phyloP scores from a whole-genome alignment of 345 rosid genomes.

The Rhodamnia argentea region DNA sequence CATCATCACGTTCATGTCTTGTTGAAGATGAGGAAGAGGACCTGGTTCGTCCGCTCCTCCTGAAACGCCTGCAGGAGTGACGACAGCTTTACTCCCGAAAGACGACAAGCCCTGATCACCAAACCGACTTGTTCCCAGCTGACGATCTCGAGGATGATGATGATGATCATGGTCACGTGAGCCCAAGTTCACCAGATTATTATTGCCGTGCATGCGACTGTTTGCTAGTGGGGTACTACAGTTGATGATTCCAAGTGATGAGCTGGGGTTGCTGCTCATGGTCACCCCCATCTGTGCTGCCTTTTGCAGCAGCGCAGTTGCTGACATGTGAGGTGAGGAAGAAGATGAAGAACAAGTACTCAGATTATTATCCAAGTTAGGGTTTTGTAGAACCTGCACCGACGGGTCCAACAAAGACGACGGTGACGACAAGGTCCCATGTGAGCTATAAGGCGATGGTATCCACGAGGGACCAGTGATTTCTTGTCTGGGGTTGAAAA shows the following conservation, averaged over 20 bases:
- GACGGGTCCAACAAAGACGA: conserved; percentile 4
- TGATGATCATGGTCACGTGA: conserved; percentile 17
- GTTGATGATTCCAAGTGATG: conserved; percentile 7
- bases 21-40: not conserved
- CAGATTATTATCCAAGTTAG: conserved; percentile 5
- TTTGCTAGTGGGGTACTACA: conserved; percentile 2
- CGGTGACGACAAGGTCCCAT: not conserved
- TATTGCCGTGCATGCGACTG: not conserved
- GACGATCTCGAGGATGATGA: not conserved
- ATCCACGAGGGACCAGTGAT: not conserved
- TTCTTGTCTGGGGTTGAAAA: conserved; percentile 1
- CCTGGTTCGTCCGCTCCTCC: not conserved
- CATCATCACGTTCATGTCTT: not conserved
- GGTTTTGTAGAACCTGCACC: conserved; percentile 2
- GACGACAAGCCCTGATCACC: not conserved
- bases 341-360: not conserved
- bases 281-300: conserved; percentile 38
- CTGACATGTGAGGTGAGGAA: conserved; percentile 26
- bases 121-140: not conserved
- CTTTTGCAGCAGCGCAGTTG: conserved; percentile 33
- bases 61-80: not conserved
- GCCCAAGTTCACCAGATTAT: conserved; percentile 4
- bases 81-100: conserved; percentile 30
- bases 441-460: not conserved
- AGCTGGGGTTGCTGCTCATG: conserved; percentile 9